A percentile compares a stretch with the other conserved stretches of the same genome.
These are phyloP conservation scores for Aureobasidium sp. DNA, from an alignment of 2,329 filamentous ascomycete genomes.

Conservation along the genomic window DNA sequence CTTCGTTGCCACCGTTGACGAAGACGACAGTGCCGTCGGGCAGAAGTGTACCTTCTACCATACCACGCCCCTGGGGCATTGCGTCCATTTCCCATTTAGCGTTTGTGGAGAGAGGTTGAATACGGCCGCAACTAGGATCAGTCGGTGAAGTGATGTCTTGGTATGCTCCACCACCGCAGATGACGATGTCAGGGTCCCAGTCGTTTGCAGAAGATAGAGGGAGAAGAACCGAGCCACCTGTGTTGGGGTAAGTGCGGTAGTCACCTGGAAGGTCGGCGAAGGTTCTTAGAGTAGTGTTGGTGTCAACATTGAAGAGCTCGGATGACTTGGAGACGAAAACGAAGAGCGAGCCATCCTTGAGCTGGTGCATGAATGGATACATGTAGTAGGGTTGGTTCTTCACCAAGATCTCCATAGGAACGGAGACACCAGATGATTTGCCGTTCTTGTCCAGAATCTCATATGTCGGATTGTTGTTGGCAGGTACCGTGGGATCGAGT, in stretches of 20 bases:
- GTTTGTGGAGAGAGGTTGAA: constrained; percentile 49
- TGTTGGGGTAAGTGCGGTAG: constrained; percentile 59
- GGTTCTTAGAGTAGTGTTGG: constrained; percentile 49
- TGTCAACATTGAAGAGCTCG: constrained; percentile 55
- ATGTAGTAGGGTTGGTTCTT: constrained; percentile 60
- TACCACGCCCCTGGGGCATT: constrained; percentile 38
- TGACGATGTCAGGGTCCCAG: constrained; percentile 52
- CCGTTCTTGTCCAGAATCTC: constrained; percentile 15
- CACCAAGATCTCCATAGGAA: constrained; percentile 53
- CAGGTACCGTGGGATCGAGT: constrained; percentile 55
- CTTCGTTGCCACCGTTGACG: constrained; percentile 52
- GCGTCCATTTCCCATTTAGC: constrained; percentile 52
- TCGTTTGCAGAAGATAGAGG: constrained; percentile 58
- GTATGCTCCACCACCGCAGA: constrained; percentile 54
- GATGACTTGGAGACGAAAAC: constrained; percentile 57
- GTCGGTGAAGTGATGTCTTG: constrained; percentile 49
- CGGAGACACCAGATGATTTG: constrained; percentile 36
- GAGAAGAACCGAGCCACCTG: constrained; percentile 55
- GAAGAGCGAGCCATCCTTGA: constrained; percentile 43
- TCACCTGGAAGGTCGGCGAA: constrained; percentile 59
- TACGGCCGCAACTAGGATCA: constrained; percentile 53
- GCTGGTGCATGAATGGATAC: constrained; percentile 57
- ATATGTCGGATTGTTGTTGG: constrained; percentile 40
- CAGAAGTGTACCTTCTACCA: constrained; percentile 54
- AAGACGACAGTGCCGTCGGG: constrained; percentile 54